Conservation (phyloP, 371 early-diverging fungal genomes). For the Mucor racemosus region DNA sequence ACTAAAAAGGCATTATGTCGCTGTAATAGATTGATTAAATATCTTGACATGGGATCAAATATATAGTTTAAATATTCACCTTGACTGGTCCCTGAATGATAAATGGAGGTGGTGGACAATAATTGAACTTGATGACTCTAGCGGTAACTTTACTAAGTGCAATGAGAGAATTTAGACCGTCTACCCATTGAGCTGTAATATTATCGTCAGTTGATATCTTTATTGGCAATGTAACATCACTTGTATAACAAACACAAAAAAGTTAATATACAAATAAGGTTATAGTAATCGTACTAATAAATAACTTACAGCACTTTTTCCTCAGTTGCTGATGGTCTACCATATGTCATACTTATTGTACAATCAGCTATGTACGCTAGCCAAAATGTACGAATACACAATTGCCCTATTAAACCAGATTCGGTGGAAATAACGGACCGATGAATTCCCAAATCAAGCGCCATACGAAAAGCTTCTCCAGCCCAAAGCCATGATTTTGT, state of each 20-base stretch:
- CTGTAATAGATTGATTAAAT: slow-evolving; percentile 4
- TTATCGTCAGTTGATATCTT: slow-evolving; percentile 26
- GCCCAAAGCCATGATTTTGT: slow-evolving; percentile 44
- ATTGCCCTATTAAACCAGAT: slow-evolving; percentile 26
- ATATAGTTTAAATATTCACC: slow-evolving; percentile 12
- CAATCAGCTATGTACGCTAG: slow-evolving; percentile 45
- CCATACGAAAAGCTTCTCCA: slow-evolving; percentile 48
- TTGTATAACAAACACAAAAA: slow-evolving; percentile 14
- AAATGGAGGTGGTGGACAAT: slow-evolving; percentile 41
- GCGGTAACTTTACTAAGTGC: slow-evolving; percentile 42
- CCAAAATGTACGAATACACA: slow-evolving; percentile 51
- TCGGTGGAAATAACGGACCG: slow-evolving; percentile 26
- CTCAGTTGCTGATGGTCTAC: slow-evolving; percentile 46
- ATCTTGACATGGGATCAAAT: not conserved
- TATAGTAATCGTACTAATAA: not conserved
- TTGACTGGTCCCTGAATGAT: slow-evolving; percentile 36
- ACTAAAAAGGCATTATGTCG: slow-evolving; percentile 32
- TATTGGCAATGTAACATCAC: slow-evolving; percentile 34
- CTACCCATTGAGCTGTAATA: slow-evolving; percentile 22
- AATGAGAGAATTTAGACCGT: slow-evolving; percentile 32
- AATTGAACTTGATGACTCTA: slow-evolving; percentile 46
- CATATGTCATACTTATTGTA: slow-evolving; percentile 43
- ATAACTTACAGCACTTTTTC: slow-evolving; percentile 52
- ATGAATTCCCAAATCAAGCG: slow-evolving; percentile 50
- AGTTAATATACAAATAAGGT: not conserved